Percentiles rank a stretch among this genome's conserved stretches.
These are phyloP conservation scores for Syncephalastrum racemosum DNA, from an alignment of 371 early-diverging fungal genomes.

Conservation along the genomic window DNA sequence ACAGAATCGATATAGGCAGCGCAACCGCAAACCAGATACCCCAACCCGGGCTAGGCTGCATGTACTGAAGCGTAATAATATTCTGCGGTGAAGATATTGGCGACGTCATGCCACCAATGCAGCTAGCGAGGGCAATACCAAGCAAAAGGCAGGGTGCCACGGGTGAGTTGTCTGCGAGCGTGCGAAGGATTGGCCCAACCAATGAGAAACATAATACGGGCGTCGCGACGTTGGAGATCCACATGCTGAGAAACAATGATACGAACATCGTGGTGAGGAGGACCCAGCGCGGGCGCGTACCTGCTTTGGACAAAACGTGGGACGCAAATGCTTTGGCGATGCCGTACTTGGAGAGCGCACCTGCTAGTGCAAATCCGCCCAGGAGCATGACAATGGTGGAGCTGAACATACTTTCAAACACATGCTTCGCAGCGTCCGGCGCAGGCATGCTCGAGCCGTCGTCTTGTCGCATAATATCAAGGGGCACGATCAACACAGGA, in stretches of 20 bases:
- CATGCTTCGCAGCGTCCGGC: constrained; percentile 79
- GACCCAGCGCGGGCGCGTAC: constrained; percentile 68
- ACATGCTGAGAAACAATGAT: constrained; percentile 74
- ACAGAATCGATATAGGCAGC: constrained; percentile 66
- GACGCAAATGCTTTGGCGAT: constrained; percentile 76
- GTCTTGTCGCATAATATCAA: constrained; percentile 61
- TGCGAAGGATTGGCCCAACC: constrained; percentile 71
- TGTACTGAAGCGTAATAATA: constrained; percentile 78
- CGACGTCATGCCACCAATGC: constrained; percentile 93
- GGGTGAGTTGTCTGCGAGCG: constrained; percentile 56
- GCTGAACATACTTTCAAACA: constrained; percentile 91
- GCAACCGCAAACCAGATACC: constrained; percentile 79
- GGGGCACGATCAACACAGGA: constrained; percentile 70
- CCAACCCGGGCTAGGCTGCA: constrained; percentile 85
- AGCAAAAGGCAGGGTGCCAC: constrained; percentile 86
- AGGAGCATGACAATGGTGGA: constrained; percentile 94
- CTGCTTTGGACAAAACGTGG: constrained; percentile 67
- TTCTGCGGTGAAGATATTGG: constrained; percentile 96
- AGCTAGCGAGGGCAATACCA: constrained; percentile 92
- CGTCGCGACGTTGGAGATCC: constrained; percentile 83
- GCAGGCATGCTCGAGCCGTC: constrained; percentile 54
- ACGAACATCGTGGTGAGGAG: constrained; percentile 79
- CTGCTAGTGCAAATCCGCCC: constrained; percentile 94
- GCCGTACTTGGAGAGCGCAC: constrained; percentile 48
- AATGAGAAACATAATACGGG: constrained; percentile 83